These are phyloP conservation scores for Paecilomyces formosus DNA, from an alignment of 2,329 filamentous ascomycete genomes.

Conservation along the genomic window DNA sequence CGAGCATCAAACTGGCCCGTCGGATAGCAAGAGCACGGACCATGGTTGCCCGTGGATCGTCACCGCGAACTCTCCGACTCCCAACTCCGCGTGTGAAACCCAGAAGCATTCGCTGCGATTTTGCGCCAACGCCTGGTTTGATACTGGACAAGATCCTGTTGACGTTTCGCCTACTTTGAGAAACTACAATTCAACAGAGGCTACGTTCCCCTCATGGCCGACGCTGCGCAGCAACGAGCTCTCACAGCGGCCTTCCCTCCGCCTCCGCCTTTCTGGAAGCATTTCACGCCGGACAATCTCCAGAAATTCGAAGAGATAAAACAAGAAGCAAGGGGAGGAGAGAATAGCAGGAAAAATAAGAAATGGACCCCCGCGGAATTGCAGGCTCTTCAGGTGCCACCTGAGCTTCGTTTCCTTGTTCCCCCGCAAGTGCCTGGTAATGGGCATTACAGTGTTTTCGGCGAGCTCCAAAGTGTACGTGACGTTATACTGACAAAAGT, in stretches of 20 bases:
- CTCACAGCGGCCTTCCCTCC: constrained; percentile 66
- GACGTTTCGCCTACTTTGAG: background rate
- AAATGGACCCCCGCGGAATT: constrained; percentile 27
- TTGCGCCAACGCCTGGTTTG: background rate
- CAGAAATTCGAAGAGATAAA: constrained; percentile 49
- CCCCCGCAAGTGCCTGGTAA: constrained; percentile 68
- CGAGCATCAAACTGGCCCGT: background rate
- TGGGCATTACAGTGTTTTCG: constrained; percentile 69
- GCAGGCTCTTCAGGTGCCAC: constrained; percentile 47
- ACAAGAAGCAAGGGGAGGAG: constrained; percentile 24
- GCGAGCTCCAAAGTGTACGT: constrained; percentile 54
- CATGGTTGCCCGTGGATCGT: constrained; percentile 3
- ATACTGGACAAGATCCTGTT: background rate
- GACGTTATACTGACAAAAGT: background rate
- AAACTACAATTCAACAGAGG: background rate
- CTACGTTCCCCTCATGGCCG: constrained; percentile 46
- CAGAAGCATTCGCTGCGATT: background rate
- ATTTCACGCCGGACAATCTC: constrained; percentile 73
- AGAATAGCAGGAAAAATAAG: constrained; percentile 23
- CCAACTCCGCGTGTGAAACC: constrained; percentile 4
- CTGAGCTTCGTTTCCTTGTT: constrained; percentile 68
- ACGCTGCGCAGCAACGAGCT: constrained; percentile 40
- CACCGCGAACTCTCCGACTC: background rate
- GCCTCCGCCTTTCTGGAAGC: constrained; percentile 82
- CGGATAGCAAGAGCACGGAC: constrained; percentile 10